Percentiles rank a stretch among this genome's conserved stretches.
Conservation (phyloP, 768 basidiomycete species). For the Lactarius quietus region DNA sequence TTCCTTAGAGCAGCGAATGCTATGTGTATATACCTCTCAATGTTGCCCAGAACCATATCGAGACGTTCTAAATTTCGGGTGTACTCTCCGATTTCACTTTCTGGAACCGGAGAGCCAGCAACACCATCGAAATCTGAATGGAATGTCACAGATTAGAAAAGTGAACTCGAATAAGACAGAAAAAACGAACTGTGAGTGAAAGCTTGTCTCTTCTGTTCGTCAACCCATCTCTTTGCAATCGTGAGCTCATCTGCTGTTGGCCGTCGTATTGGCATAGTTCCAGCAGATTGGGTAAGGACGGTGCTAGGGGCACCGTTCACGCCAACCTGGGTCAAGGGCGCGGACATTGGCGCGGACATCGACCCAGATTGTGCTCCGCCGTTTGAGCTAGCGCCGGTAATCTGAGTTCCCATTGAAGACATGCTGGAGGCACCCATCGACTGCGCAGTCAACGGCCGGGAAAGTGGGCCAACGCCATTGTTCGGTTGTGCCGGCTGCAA, state of each 20-base stretch:
- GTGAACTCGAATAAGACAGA: not conserved
- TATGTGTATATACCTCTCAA: conserved; percentile 12
- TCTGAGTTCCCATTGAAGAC: conserved; percentile 4
- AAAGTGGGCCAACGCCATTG: not conserved
- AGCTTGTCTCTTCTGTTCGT: conserved; percentile 2
- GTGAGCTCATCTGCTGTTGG: not conserved
- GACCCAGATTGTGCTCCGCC: conserved; percentile 3
- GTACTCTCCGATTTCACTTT: conserved; percentile 17
- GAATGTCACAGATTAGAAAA: not conserved
- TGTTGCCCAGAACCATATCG: conserved; percentile 4
- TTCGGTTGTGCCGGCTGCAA: not conserved
- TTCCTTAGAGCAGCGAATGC: conserved; percentile 9
- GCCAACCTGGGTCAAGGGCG: not conserved
- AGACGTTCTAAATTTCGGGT: conserved; percentile 21
- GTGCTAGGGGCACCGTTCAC: not conserved
- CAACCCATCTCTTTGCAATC: conserved; percentile 8
- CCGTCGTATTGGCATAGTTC: not conserved
- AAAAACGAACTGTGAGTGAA: not conserved
- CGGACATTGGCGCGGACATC: not conserved
- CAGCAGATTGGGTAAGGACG: not conserved
- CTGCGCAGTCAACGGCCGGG: conserved; percentile 3
- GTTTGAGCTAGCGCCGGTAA: not conserved
- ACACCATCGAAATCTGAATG: conserved; percentile 3
- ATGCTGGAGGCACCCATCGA: conserved; percentile 6
- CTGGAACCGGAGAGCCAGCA: not conserved